Conservation (phyloP, 2,329 filamentous ascomycete species). For the Cladosporium velox region DNA sequence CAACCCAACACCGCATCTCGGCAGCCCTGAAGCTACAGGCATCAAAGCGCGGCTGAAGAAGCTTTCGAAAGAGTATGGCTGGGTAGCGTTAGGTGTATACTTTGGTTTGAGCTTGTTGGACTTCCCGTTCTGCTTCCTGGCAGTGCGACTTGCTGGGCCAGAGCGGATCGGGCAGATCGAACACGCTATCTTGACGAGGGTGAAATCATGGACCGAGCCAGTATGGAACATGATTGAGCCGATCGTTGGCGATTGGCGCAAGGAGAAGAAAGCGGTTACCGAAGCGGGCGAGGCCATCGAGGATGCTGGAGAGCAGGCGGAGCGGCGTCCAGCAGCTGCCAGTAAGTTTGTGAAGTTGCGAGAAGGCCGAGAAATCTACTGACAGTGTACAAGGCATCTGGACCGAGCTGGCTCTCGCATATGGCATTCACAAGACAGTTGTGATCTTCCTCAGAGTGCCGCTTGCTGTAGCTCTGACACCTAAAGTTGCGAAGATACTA, state of each 20-base stretch:
- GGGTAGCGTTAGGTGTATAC: constrained; percentile 91
- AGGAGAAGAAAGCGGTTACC: constrained; percentile 45
- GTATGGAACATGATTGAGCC: constrained; percentile 16
- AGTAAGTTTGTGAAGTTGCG: constrained; percentile 24
- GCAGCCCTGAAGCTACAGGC: constrained; percentile 31
- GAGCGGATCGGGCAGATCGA: constrained; percentile 80
- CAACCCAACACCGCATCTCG: constrained; percentile 40
- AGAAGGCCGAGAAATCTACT: constrained; percentile 2
- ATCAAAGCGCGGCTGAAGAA: constrained; percentile 72
- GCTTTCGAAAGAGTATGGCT: constrained; percentile 89
- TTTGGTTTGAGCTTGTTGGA: constrained; percentile 78
- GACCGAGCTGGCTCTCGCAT: constrained; percentile 90
- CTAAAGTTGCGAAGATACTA: constrained; percentile 89
- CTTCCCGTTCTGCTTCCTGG: constrained; percentile 91
- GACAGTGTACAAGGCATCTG: constrained; percentile 56
- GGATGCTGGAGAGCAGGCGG: constrained; percentile 26
- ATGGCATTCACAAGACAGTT: constrained; percentile 96
- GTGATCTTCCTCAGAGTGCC: constrained; percentile 89
- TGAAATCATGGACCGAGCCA: constrained; percentile 12
- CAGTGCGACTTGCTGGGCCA: constrained; percentile 78
- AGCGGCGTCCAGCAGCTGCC: constrained; percentile 31
- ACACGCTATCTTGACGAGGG: constrained; percentile 58
- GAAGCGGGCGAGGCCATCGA: constrained; percentile 41
- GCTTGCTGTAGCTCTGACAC: constrained; percentile 83
- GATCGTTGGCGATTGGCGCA: constrained; percentile 9